Percentiles rank a stretch among this genome's conserved stretches.
These are phyloP conservation scores for Cylindricascospora bacillispora DNA, from an alignment of 1,139 yeast species.

Conservation along the genomic window DNA sequence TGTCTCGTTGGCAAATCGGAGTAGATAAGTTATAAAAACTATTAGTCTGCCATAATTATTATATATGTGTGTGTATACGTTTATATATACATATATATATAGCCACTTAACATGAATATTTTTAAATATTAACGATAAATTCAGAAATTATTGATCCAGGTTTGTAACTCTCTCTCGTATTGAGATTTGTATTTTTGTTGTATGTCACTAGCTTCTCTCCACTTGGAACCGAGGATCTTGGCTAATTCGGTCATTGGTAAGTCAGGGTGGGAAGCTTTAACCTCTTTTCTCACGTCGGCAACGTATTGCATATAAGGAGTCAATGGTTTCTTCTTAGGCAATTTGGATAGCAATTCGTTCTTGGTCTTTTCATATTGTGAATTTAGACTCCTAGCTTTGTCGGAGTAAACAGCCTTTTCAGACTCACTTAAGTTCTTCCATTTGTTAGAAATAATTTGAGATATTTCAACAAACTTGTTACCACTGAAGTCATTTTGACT, in stretches of 20 bases:
- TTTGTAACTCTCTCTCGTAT: not conserved
- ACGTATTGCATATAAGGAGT: constrained; percentile 16
- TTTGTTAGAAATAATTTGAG: constrained; percentile 13
- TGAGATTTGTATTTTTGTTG: not conserved
- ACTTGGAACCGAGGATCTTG: constrained; percentile 14
- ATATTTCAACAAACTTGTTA: not conserved
- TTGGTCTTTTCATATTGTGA: constrained; percentile 7
- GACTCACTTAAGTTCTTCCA: constrained; percentile 20
- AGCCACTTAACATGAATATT: not conserved
- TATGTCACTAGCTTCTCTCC: constrained; percentile 6
- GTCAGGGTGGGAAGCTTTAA: constrained; percentile 12
- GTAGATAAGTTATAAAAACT: too few relatives aligned
- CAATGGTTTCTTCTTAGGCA: constrained; percentile 22
- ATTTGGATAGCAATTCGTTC: constrained; percentile 5
- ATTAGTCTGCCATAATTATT: too few relatives aligned
- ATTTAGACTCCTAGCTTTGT: constrained; percentile 4
- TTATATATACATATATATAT: constrained; percentile 1
- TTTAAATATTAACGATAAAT: not conserved
- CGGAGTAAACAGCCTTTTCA: constrained; percentile 13
- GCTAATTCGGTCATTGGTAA: constrained; percentile 12
- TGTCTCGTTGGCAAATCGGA: constrained; percentile 74
- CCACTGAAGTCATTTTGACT: too few relatives aligned
- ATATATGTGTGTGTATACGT: too few relatives aligned
- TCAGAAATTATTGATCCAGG: not conserved
- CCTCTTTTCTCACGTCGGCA: constrained; percentile 10